Conservation (phyloP, 129 eudicot genomes). For the Flaveria robusta region DNA sequence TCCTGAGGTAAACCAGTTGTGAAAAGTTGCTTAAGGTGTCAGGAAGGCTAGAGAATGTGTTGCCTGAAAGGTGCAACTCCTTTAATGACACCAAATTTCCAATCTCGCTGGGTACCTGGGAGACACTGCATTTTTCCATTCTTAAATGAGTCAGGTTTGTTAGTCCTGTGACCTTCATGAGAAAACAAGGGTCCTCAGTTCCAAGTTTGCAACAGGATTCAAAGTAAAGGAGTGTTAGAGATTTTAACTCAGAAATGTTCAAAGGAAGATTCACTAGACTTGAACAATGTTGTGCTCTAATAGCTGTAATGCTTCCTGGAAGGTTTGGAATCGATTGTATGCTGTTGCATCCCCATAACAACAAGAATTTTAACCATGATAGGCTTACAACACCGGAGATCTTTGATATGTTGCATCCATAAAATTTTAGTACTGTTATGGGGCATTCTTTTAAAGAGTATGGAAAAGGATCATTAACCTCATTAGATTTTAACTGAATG, state of each 20-base stretch:
- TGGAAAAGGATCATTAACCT: not conserved
- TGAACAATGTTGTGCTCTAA: not conserved
- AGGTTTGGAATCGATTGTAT: constrained; percentile 15
- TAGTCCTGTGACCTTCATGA: constrained; percentile 18
- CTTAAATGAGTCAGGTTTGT: not conserved
- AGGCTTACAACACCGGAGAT: constrained; percentile 1
- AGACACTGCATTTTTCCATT: not conserved
- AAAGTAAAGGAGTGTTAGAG: not conserved
- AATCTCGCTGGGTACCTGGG: constrained; percentile 21
- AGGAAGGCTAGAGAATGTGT: constrained; percentile 19
- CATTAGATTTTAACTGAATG: not conserved
- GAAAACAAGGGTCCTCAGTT: constrained; percentile 8
- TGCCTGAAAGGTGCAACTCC: not conserved
- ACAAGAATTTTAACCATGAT: not conserved
- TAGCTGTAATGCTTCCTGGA: not conserved
- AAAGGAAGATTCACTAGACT: constrained; percentile 10
- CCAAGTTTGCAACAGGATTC: not conserved
- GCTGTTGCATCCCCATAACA: not conserved
- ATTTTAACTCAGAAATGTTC: not conserved
- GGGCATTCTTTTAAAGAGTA: constrained; percentile 5
- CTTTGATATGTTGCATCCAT: not conserved
- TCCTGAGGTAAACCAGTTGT: not conserved
- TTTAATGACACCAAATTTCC: constrained; percentile 25
- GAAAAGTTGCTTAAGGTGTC: constrained; percentile 23
- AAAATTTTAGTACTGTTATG: not conserved